These are phyloP conservation scores for Plicaturopsis crispa DNA, from an alignment of 768 basidiomycete species.

Conservation along the genomic window DNA sequence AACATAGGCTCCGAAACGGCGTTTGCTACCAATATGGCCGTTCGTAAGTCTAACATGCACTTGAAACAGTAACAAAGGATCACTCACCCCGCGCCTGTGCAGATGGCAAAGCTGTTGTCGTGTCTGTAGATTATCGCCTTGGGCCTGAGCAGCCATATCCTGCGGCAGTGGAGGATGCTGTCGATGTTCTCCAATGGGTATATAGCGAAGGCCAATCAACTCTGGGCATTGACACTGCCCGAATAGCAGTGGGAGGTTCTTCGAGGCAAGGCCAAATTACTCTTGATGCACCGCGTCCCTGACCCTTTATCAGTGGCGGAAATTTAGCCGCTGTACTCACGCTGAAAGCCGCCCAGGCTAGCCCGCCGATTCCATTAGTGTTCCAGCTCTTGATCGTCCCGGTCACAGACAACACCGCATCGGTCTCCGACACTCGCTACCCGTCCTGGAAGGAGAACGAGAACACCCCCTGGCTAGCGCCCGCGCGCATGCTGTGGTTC, in stretches of 20 bases:
- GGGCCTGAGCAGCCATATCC: slow-evolving; percentile 26
- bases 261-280: slow-evolving; percentile 41
- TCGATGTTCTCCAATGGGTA: slow-evolving; percentile 46
- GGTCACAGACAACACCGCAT: slow-evolving; percentile 65
- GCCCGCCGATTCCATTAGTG: slow-evolving; percentile 43
- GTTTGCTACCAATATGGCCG: slow-evolving; percentile 55
- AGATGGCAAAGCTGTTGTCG: slow-evolving; percentile 26
- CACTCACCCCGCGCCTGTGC: background rate
- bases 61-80: too few relatives aligned
- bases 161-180: slow-evolving; percentile 22
- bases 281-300: background rate
- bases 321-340: slow-evolving; percentile 62
- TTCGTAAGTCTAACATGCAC: slow-evolving; percentile 39
- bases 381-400: slow-evolving; percentile 67
- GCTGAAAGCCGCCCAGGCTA: slow-evolving; percentile 46
- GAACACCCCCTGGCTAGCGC: slow-evolving; percentile 48
- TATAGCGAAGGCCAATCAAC: slow-evolving; percentile 34
- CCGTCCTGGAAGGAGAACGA: slow-evolving; percentile 50
- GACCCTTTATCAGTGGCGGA: slow-evolving; percentile 42
- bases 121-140: slow-evolving; percentile 24
- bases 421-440: slow-evolving; percentile 25
- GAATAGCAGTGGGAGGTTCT: slow-evolving; percentile 65
- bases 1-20: slow-evolving; percentile 52
- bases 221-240: slow-evolving; percentile 40
- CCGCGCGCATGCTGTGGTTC: slow-evolving; percentile 71